Conservation (phyloP, 768 basidiomycete genomes). For the Podaxis sp. region DNA sequence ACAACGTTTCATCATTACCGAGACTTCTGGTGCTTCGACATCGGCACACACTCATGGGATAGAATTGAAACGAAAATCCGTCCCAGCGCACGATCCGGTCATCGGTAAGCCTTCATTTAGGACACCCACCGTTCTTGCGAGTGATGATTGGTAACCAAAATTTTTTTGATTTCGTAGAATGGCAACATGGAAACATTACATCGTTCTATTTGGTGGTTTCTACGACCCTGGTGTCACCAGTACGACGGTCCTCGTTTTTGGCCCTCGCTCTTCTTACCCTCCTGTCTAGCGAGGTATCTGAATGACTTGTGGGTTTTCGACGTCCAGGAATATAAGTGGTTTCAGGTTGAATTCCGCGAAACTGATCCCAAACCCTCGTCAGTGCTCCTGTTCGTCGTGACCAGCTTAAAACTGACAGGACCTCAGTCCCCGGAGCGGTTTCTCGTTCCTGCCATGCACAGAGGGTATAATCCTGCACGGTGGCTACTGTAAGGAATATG, state of each 20-base stretch:
- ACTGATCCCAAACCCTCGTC: slow-evolving; percentile 74
- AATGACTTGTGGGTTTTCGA: slow-evolving; percentile 88
- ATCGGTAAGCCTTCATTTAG: slow-evolving; percentile 49
- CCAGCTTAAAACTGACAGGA: not conserved
- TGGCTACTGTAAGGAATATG: slow-evolving; percentile 90
- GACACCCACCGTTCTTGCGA: not conserved
- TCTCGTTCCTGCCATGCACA: slow-evolving; percentile 75
- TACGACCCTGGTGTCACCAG: slow-evolving; percentile 85
- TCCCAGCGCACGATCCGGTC: slow-evolving; percentile 81
- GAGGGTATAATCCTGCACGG: slow-evolving; percentile 85
- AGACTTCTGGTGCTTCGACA: slow-evolving; percentile 88
- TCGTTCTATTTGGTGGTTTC: slow-evolving; percentile 89
- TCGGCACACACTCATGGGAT: slow-evolving; percentile 80
- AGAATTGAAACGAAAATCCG: slow-evolving; percentile 82
- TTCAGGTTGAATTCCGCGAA: slow-evolving; percentile 71
- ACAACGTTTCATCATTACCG: slow-evolving; percentile 87
- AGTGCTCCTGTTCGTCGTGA: slow-evolving; percentile 23
- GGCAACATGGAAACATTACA: slow-evolving; percentile 86
- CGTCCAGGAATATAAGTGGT: slow-evolving; percentile 85
- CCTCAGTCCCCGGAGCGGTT: slow-evolving; percentile 71
- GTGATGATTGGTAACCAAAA: not conserved
- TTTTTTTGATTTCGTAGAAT: slow-evolving; percentile 47
- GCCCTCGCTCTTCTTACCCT: not conserved
- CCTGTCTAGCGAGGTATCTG: slow-evolving; percentile 65
- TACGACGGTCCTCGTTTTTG: slow-evolving; percentile 29